Evolutionary conservation across 1,284 basidiomycete species (phyloP).

Genomic region (Apiotrichum veenhuisii): DNA sequence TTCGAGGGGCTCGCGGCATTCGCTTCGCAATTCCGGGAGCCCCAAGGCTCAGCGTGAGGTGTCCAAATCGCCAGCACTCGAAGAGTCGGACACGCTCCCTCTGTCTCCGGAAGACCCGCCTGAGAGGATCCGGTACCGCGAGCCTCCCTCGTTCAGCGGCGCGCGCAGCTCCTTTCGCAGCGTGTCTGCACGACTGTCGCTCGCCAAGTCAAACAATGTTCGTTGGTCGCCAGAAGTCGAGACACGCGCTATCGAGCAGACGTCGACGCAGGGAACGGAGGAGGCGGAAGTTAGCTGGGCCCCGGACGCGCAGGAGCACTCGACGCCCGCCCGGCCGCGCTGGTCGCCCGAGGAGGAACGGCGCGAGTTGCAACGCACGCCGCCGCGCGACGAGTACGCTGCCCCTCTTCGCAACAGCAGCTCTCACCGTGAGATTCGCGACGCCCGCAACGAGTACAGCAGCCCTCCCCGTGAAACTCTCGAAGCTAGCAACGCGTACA

Average conservation of each 20-base stretch:
- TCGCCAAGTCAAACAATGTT: neutral
- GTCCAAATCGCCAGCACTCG: neutral
- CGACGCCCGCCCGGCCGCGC: neutral
- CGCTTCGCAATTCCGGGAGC: neutral
- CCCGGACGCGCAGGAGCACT: neutral
- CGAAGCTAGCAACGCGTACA: no score
- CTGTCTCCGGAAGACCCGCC: neutral
- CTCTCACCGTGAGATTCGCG: no score
- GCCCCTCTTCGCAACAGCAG: no score
- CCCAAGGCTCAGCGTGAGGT: neutral
- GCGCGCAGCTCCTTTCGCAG: neutral
- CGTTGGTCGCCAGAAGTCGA: constrained; percentile 8
- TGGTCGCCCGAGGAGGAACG: neutral
- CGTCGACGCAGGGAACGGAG: neutral
- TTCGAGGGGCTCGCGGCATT: neutral
- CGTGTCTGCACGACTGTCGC: neutral
- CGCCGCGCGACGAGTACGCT: neutral
- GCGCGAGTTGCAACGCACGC: neutral
- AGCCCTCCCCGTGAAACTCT: no score
- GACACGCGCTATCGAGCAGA: neutral
- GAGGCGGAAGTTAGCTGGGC: neutral
- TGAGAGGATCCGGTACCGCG: neutral
- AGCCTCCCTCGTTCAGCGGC: neutral
- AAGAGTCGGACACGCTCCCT: constrained; percentile 2
- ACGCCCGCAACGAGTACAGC: no score